Base-by-base conservation (phyloP, 192 early-diverging fungal species). In the Pilaira anomala region DNA sequence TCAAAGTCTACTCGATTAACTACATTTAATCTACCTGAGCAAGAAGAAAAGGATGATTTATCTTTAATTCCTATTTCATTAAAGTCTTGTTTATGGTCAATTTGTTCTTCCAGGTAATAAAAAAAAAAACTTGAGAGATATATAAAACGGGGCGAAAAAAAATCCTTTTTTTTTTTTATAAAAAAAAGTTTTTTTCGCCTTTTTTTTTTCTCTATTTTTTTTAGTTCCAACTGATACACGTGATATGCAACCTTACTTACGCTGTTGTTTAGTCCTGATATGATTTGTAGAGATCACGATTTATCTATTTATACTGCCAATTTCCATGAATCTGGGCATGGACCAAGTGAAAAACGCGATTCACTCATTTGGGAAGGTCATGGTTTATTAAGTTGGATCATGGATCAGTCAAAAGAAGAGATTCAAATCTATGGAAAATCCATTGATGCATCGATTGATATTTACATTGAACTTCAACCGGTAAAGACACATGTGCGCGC, bases 21-120 rank as follows among this genome's bases (percentile, higher is more conserved):
- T 28, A 60, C 66, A 33, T 60, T 68, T 50, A 50, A 33, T 61
- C 41, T 48, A 22, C 40, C n/a, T n/a, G n/a, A n/a, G n/a, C n/a
- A 33, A 19, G 46, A 36, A 40, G 26, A 28, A 36, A 13, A 56
- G 14, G 48, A 45, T 29, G 49, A 68, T 30, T 19, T 25, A 36
- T 26, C 14, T 26, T 28, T 44, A 24, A 41, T 63, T 30, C 60
- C 56, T 21, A 54, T 74, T 41, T 53, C 72, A 44, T 44, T 74
- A 46, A 64, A 63, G n/a, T 29, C 49, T 13, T 74, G 72, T 65
- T 41, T 74, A 11, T 53, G 60, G 66, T 46, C 60, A 36, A 68
- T 74, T n/a, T 68, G 72, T 41, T 63, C 72, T 12, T 74, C 72
- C 16, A 68, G 72, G 72, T 74, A 68, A 58, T 25, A 59, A 18